A percentile compares a stretch with the other conserved stretches of the same genome.
Conservation (phyloP, 1,284 basidiomycete genomes). For the Coriolopsis trogii region DNA sequence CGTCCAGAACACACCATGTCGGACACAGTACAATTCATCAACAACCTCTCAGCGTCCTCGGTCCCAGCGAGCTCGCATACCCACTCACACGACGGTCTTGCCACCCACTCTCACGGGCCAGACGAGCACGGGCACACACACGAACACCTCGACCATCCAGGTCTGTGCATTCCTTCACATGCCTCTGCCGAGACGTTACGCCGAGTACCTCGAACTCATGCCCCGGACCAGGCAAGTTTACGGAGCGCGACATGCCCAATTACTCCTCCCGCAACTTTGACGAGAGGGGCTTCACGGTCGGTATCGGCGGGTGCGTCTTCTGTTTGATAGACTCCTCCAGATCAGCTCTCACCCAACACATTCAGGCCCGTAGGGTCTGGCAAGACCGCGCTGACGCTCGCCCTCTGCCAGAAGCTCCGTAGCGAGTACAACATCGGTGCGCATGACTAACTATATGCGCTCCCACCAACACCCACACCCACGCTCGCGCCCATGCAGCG, state of each 20-base stretch:
- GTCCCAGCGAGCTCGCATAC: conserved; percentile 40
- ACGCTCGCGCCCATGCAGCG: conserved; percentile 47
- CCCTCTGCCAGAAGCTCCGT: conserved; percentile 86
- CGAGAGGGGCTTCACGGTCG: conserved; percentile 95
- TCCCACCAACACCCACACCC: background rate
- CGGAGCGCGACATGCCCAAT: conserved; percentile 92
- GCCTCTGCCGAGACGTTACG: background rate
- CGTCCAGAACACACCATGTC: background rate
- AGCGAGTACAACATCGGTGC: conserved; percentile 89
- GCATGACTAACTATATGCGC: conserved; percentile 18
- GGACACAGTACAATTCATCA: conserved; percentile 66
- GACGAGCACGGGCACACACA: conserved; percentile 90
- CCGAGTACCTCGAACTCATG: conserved; percentile 13
- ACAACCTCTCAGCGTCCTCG: conserved; percentile 50
- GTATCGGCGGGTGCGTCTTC: conserved; percentile 84
- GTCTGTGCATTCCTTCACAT: conserved; percentile 40
- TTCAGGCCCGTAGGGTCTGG: conserved; percentile 93
- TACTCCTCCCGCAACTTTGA: conserved; percentile 85
- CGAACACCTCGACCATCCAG: conserved; percentile 86
- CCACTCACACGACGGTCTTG: conserved; percentile 40
- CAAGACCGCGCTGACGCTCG: conserved; percentile 94
- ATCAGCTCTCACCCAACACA: background rate
- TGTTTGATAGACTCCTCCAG: background rate
- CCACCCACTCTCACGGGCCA: conserved; percentile 50
- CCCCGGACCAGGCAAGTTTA: conserved; percentile 77